A percentile compares a stretch with the other conserved stretches of the same genome.
Conservation (phyloP, 2,329 filamentous ascomycete species). For the Pseudocercospora fuligena region DNA sequence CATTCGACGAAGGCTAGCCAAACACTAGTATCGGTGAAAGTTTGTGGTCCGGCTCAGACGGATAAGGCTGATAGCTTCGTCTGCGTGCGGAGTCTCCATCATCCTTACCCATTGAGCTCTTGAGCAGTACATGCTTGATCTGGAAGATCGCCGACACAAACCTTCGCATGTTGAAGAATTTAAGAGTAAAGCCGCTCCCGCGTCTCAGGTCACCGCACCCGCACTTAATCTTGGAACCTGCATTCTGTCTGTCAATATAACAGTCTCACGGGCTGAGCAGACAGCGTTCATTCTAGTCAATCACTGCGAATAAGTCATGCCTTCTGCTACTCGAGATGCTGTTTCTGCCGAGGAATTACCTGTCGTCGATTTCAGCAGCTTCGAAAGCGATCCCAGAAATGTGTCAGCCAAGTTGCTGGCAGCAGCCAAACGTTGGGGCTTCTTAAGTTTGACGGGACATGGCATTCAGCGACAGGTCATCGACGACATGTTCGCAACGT, state of each 20-base stretch:
- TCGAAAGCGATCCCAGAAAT: background rate
- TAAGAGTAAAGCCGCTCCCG: background rate
- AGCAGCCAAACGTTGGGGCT: constrained; percentile 7
- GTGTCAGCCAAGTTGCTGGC: constrained; percentile 1
- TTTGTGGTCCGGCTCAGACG: background rate
- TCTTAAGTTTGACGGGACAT: constrained; percentile 2
- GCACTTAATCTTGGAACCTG: background rate
- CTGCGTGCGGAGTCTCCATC: background rate
- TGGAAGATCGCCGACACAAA: background rate
- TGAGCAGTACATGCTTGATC: background rate
- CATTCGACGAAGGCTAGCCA: too few species aligned
- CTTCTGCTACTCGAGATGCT: background rate
- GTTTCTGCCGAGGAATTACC: background rate
- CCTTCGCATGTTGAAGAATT: background rate
- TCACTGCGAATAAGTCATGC: background rate
- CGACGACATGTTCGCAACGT: constrained; percentile 5
- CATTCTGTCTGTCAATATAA: background rate
- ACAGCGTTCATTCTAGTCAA: background rate
- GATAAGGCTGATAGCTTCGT: background rate
- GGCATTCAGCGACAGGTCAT: background rate
- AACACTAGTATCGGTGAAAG: background rate
- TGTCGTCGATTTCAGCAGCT: background rate
- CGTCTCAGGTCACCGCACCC: background rate
- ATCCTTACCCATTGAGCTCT: background rate
- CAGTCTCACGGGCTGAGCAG: background rate